Conservation (phyloP, 1,284 basidiomycete genomes). For the Moesziomyces sp. region DNA sequence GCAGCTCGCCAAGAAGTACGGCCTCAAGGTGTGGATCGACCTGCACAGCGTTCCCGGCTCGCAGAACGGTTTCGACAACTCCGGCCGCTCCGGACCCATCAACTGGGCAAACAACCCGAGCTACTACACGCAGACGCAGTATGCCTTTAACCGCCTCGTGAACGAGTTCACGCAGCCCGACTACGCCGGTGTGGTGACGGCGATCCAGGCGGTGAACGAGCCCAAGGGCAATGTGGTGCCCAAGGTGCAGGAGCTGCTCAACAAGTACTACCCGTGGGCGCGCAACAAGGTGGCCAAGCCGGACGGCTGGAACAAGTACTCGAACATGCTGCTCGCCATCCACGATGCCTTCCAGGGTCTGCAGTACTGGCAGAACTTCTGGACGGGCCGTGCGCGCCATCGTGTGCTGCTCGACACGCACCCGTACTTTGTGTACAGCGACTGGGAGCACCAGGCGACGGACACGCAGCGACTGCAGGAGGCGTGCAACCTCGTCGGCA, state of each 20-base stretch:
- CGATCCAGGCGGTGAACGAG: constrained; percentile 64
- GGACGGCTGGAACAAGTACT: constrained; percentile 41
- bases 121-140: constrained; percentile 79
- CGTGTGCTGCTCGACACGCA: constrained; percentile 59
- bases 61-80: constrained; percentile 70
- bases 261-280: constrained; percentile 57
- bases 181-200: constrained; percentile 56
- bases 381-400: constrained; percentile 41
- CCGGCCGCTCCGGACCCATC: constrained; percentile 78
- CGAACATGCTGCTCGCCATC: constrained; percentile 71
- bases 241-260: constrained; percentile 28
- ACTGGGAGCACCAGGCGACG: constrained; percentile 36
- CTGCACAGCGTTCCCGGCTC: constrained; percentile 71
- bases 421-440: constrained; percentile 60
- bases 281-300: constrained; percentile 54
- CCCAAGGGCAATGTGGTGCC: constrained; percentile 50
- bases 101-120: constrained; percentile 78
- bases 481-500: constrained; percentile 36
- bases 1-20: constrained; percentile 79
- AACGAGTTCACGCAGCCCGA: constrained; percentile 49
- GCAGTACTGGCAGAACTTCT: constrained; percentile 75
- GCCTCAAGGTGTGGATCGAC: constrained; percentile 84
- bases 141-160: constrained; percentile 74
- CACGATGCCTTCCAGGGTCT: constrained; percentile 84
- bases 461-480: constrained; percentile 53